Evolutionary conservation across 73 alveolate species (phyloP).

Genomic region (Halteria grandinella): DNA sequence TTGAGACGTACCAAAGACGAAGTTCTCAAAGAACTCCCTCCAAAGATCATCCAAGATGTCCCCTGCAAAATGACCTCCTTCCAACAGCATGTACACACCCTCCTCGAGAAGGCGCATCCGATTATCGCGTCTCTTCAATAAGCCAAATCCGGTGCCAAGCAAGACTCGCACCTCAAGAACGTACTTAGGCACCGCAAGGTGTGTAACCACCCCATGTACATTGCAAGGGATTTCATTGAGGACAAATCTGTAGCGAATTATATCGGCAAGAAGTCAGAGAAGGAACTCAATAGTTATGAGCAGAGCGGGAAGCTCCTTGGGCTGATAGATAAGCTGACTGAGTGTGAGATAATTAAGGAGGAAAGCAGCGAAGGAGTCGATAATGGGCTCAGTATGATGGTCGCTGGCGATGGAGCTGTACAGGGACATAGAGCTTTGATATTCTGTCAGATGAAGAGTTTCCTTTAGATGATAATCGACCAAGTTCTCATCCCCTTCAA

Average conservation of each 20-base stretch:
- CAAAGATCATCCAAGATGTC: constrained; percentile 95
- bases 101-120: constrained; percentile 51
- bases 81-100: constrained; percentile 56
- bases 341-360: constrained; percentile 73
- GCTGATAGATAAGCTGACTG: constrained; percentile 60
- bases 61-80: constrained; percentile 84
- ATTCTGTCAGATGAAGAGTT: constrained; percentile 75
- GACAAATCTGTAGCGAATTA: constrained; percentile 38
- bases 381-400: constrained; percentile 32
- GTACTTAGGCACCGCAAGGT: constrained; percentile 82
- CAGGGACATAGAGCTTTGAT: constrained; percentile 79
- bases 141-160: constrained; percentile 5
- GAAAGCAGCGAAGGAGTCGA: constrained; percentile 38
- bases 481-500: constrained; percentile 67
- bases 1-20: constrained; percentile 96
- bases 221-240: constrained; percentile 43
- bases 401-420: constrained; percentile 34
- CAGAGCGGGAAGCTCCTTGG: constrained; percentile 66
- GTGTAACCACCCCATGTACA: constrained; percentile 92
- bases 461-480: constrained; percentile 67
- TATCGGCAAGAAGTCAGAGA: neutral
- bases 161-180: constrained; percentile 37
- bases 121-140: constrained; percentile 9
- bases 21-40: constrained; percentile 95
- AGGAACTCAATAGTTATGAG: constrained; percentile 10